phyloP scores from a whole-genome alignment of 1,284 basidiomycete species.

The Ustanciosporium gigantosporum region DNA sequence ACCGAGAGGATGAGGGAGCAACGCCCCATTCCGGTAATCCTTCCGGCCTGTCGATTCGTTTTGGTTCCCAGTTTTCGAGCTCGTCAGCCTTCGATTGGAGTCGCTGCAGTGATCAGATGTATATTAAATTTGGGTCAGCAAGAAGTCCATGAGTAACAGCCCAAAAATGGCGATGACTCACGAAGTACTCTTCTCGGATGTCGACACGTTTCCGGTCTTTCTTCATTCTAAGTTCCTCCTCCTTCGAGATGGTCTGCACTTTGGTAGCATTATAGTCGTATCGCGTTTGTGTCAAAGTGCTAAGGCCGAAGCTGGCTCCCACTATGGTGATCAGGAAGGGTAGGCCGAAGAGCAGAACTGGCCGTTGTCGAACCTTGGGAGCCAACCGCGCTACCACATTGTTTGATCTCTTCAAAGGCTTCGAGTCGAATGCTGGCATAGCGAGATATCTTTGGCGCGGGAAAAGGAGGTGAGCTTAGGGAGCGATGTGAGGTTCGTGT shows the following conservation, averaged over 20 bases:
- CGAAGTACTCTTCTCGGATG: conserved; percentile 89
- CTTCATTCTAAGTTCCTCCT: conserved; percentile 80
- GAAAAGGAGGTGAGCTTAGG: neutral
- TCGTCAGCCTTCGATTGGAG: conserved; percentile 68
- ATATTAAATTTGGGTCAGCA: too few relatives aligned
- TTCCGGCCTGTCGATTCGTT: conserved; percentile 77
- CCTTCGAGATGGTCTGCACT: conserved; percentile 74
- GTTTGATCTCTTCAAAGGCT: conserved; percentile 27
- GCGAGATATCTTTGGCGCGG: neutral
- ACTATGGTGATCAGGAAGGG: conserved; percentile 87
- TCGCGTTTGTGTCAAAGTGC: conserved; percentile 82
- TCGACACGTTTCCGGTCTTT: conserved; percentile 83
- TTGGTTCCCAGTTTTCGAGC: conserved; percentile 85
- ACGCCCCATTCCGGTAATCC: conserved; percentile 88
- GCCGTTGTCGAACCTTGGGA: conserved; percentile 60
- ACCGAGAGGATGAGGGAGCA: conserved; percentile 62
- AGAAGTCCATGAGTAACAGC: too few relatives aligned
- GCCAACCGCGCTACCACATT: conserved; percentile 16
- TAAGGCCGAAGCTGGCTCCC: conserved; percentile 80
- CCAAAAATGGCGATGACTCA: conserved; percentile 28
- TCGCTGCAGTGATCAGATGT: too few relatives aligned
- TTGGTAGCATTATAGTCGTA: conserved; percentile 86
- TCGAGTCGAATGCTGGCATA: conserved; percentile 44
- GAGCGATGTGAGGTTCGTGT: neutral
- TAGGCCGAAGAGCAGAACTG: conserved; percentile 73